These are phyloP conservation scores for Russula earlei DNA, from an alignment of 768 basidiomycete genomes.

Conservation along the genomic window DNA sequence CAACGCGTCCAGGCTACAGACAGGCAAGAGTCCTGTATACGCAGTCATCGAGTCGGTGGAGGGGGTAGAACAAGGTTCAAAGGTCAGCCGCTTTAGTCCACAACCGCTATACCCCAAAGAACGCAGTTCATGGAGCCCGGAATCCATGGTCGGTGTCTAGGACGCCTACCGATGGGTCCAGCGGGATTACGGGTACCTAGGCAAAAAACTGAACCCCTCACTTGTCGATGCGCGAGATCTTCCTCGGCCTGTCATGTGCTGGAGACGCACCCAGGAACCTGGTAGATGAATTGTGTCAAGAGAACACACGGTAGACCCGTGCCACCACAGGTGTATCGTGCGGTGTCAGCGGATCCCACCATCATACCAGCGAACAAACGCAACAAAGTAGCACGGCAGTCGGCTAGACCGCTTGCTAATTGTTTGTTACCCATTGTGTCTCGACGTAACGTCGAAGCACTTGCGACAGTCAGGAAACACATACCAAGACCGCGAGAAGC, in stretches of 20 bases:
- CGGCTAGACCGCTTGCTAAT: conserved; percentile 16
- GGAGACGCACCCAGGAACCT: conserved; percentile 31
- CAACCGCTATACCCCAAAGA: conserved; percentile 46
- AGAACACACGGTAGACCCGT: conserved; percentile 14
- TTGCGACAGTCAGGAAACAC: conserved; percentile 44
- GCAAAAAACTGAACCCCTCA: conserved; percentile 22
- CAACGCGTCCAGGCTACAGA: conserved; percentile 42
- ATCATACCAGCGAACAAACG: conserved; percentile 20
- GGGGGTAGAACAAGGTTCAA: conserved; percentile 31
- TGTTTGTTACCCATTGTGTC: conserved; percentile 28
- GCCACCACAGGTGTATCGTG: conserved; percentile 10
- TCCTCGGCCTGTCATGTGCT: conserved; percentile 30
- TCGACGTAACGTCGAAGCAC: conserved; percentile 34
- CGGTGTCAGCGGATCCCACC: conserved; percentile 15
- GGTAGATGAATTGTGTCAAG: conserved; percentile 25
- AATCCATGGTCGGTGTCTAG: conserved; percentile 28
- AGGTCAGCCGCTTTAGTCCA: conserved; percentile 36
- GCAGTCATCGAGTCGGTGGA: conserved; percentile 31
- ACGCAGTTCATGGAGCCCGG: conserved; percentile 36
- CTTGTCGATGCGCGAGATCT: conserved; percentile 26
- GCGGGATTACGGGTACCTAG: conserved; percentile 19
- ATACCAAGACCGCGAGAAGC: conserved; percentile 99
- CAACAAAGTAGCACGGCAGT: conserved; percentile 11
- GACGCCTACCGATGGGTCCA: conserved; percentile 17
- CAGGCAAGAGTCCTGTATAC: conserved; percentile 44